Base-by-base conservation (phyloP, 495 filamentous ascomycete genomes). In the Terfezia boudieri region DNA sequence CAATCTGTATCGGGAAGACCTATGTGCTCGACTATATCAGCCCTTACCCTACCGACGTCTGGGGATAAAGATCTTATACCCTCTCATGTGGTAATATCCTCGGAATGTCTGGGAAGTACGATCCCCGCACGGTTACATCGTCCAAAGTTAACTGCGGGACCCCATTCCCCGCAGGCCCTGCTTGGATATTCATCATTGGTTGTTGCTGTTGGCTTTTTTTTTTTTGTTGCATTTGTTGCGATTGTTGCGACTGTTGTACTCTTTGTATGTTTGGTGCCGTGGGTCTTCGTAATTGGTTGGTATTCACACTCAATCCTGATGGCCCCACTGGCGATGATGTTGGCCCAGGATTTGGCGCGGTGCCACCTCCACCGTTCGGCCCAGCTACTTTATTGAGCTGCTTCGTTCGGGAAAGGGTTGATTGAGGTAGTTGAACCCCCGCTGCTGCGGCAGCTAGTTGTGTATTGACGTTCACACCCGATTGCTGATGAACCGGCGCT, bases 1-100 rank as follows among this genome's bases (percentile, higher is more conserved):
- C 89, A 56, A 96, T 89, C 70, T 96, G 89, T 55, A 96, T 89
- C 4, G 89, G 80, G 64, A 94, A 96, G 3, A 94, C 80, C 67
- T 81, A 37, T 22, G n/a, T 17, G 9, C 22, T 12, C n/a, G 23
- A 51, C 11, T 23, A 54, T 49, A 59, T 58, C 57, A 48, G 37
- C 49, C 26, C n/a, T 17, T 51, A 20, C 1, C 46, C 36, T 50
- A n/a, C 26, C 22, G 8, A 46, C 23, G n/a, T n/a, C 16, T 36
- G 20, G 4, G 12, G 41, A 23, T 26, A 50, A 32, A 43, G 26
- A 14, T 36, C 37, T 51, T 59, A 16, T 62, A 60, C 77, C 49
- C 74, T 76, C 67, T 79, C 77, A 60, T 79, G 77, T 0, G 77
- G 77, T 23, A 80, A 66, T 52, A 79, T 75, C 37, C 68, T 70